Conservation (phyloP, 768 basidiomycete species). For the Rhodotorula paludigena region DNA sequence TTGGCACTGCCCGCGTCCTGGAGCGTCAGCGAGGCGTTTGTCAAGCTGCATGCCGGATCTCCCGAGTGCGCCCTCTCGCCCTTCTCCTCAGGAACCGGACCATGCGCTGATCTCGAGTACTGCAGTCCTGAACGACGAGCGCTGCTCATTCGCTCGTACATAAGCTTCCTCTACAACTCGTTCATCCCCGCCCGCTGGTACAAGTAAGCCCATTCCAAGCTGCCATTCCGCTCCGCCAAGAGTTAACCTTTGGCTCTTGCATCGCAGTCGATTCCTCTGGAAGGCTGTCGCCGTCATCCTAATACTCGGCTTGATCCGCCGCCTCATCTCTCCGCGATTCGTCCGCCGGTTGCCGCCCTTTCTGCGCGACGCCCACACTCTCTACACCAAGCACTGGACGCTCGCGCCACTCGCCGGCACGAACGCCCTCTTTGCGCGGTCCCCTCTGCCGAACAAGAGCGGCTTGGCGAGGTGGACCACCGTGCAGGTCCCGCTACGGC, state of each 20-base stretch:
- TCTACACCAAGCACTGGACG: background rate
- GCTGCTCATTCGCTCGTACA: background rate
- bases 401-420: background rate
- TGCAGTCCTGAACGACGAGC: background rate
- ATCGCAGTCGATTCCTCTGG: background rate
- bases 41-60: background rate
- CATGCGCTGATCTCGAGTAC: background rate
- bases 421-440: background rate
- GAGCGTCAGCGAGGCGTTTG: background rate
- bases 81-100: no score
- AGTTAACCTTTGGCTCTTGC: background rate
- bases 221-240: no score
- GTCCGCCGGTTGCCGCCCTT: background rate
- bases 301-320: background rate
- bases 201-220: background rate
- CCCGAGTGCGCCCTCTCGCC: background rate
- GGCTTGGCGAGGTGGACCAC: background rate
- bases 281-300: background rate
- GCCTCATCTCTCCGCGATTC: background rate
- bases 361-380: background rate
- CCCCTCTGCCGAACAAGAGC: background rate
- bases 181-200: background rate
- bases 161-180: background rate
- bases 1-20: background rate
- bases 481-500: constrained; percentile 9